phyloP scores from a whole-genome alignment of 1,139 yeast species.

The Suhomyces yuchorum region DNA sequence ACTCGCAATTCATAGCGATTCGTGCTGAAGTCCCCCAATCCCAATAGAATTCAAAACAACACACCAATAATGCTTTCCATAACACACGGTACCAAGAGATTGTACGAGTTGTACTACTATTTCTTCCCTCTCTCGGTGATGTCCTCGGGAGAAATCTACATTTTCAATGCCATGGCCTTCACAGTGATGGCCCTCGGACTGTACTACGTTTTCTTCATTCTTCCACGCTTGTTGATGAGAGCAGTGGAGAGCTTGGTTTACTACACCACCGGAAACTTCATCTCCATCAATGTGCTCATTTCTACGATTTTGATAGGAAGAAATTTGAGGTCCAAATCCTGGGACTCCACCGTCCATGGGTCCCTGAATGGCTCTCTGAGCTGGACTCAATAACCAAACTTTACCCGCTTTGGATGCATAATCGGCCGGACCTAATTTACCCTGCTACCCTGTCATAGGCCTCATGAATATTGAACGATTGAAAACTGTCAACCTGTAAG shows the following conservation, averaged over 20 bases:
- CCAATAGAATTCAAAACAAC: not conserved
- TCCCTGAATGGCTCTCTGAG: conserved; percentile 1
- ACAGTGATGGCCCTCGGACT: conserved; percentile 19
- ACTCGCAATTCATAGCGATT: not conserved
- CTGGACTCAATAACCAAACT: conserved; percentile 3
- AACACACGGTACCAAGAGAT: conserved; percentile 12
- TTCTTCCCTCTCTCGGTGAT: conserved; percentile 34
- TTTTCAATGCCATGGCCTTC: conserved; percentile 24
- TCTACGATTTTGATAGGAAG: conserved; percentile 12
- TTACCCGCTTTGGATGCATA: not conserved
- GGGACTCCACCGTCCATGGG: conserved; percentile 1
- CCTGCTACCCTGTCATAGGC: not conserved
- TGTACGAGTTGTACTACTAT: conserved; percentile 30
- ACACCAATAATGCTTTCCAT: conserved; percentile 1
- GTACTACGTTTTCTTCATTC: conserved; percentile 21
- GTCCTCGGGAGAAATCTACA: conserved; percentile 25
- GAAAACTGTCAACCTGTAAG: not conserved
- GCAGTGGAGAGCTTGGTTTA: conserved; percentile 20
- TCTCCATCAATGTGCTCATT: conserved; percentile 16
- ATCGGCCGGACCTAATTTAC: not conserved
- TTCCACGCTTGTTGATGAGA: conserved; percentile 21
- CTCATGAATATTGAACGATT: conserved; percentile 4
- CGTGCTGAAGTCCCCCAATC: too few species aligned
- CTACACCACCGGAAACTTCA: conserved; percentile 20
- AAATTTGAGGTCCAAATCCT: conserved; percentile 8